These are phyloP conservation scores for Xylariales sp. DNA, from an alignment of 2,329 filamentous ascomycete species.

Conservation along the genomic window DNA sequence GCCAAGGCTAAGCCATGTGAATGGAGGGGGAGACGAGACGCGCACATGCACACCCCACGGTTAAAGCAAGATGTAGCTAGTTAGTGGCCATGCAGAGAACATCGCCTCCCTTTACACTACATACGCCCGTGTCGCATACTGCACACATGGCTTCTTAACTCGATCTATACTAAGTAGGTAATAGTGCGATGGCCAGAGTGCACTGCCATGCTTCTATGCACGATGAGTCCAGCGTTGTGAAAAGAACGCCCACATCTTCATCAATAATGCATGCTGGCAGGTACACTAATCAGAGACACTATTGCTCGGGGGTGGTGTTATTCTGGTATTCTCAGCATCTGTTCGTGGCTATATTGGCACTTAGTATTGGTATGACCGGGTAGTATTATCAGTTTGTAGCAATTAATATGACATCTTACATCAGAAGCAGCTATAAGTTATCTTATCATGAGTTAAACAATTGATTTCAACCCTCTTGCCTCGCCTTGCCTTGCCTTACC, in stretches of 20 bases:
- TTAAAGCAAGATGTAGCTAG: constrained; percentile 17
- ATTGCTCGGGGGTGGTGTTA: constrained; percentile 7
- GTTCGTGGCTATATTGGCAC: background rate
- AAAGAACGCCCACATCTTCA: background rate
- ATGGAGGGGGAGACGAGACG: constrained; percentile 20
- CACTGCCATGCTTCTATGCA: background rate
- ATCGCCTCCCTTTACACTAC: constrained; percentile 4
- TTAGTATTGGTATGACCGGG: background rate
- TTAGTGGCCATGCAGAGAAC: constrained; percentile 16
- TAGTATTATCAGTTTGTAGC: background rate
- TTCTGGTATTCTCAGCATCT: constrained; percentile 1
- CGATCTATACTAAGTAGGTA: background rate
- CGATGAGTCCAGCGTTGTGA: background rate
- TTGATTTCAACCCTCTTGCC: too few relatives aligned
- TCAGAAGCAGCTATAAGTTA: too few relatives aligned
- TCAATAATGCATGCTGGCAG: background rate
- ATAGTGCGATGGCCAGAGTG: background rate
- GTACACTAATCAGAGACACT: constrained; percentile 2
- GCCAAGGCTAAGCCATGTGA: constrained; percentile 31
- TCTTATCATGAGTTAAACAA: too few relatives aligned
- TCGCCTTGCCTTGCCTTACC: background rate
- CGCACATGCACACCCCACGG: constrained; percentile 28
- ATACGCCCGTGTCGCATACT: constrained; percentile 5
- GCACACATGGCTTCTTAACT: constrained; percentile 2
- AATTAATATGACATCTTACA: too few relatives aligned